Base-by-base conservation (phyloP, 2,329 filamentous ascomycete species). In the Onygenales sp. region DNA sequence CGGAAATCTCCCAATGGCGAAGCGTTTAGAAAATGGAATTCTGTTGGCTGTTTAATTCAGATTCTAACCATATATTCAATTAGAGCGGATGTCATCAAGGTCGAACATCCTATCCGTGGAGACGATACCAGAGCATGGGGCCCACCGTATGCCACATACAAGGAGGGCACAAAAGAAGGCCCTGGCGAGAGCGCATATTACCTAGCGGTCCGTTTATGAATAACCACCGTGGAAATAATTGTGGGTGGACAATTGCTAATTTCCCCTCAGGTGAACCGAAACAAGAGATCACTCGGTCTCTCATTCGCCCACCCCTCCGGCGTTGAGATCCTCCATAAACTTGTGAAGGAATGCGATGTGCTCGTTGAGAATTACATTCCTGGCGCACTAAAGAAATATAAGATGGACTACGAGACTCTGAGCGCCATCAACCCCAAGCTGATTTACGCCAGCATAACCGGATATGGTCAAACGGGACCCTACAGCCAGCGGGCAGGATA, bases 121-220 rank as follows among this genome's bases (percentile, higher is more conserved):
- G 93, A 98, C 67, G 93, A 98, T 67, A 98, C 93, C 8, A 78
- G 93, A 63, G 91, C 91, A 49, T 98, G 93, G 93, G 93, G 93
- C 0, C 93, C 93, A 27, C 93, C 93, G 1, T 98, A 93, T 68
- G 93, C 93, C 6, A 76, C 81, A 50, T 94, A 95, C 67, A 81
- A 78, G 57, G 67, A 81, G 34, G 80, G 75, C 3, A 74, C 61
- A 67, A 76, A 62, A 61, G 82, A 69, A 39, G 67, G 88, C 0
- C 85, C 88, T 0, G 93, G 93, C 27, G 93, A 98, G 70, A 93
- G 89, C 57, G 93, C 93, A 8, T 98, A 98, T 67, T 98, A 95
- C 63, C 76, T 98, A 32, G 84, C 86, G 50, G 93, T 96, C 78
- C 57, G 78, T 62, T 27, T 33, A 53, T 27, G 6, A 8, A 7